Conservation (phyloP, 768 basidiomycete species). For the Hericium rajendrae region DNA sequence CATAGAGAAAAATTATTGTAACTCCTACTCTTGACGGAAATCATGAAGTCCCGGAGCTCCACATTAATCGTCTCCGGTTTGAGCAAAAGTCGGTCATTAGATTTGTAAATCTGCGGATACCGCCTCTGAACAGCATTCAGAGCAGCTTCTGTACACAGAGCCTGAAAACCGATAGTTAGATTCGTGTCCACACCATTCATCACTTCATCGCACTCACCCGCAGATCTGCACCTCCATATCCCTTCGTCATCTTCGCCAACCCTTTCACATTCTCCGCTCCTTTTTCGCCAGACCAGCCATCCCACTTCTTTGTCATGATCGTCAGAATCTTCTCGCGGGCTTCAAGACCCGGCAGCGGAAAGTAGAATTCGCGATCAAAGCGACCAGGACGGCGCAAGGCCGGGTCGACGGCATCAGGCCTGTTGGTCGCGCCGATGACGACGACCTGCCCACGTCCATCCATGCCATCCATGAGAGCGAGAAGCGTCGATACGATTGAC, state of each 20-base stretch:
- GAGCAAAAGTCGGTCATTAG: constrained; percentile 73
- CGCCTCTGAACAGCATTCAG: constrained; percentile 91
- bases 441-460: constrained; percentile 96
- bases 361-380: constrained; percentile 98
- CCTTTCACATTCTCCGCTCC: constrained; percentile 45
- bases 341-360: constrained; percentile 76
- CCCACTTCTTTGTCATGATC: constrained; percentile 89
- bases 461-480: constrained; percentile 99
- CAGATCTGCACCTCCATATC: constrained; percentile 95
- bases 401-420: constrained; percentile 97
- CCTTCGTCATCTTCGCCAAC: constrained; percentile 85
- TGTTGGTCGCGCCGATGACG: constrained; percentile 95
- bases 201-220: constrained; percentile 45
- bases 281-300: constrained; percentile 58
- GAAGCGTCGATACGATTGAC: constrained; percentile 88
- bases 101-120: constrained; percentile 97
- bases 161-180: constrained; percentile 31
- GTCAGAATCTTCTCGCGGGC: constrained; percentile 82
- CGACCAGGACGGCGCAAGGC: constrained; percentile 88
- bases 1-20: constrained; percentile 1
- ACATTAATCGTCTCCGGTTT: constrained; percentile 81
- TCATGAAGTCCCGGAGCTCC: constrained; percentile 89
- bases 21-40: constrained; percentile 83
- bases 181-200: constrained; percentile 3
- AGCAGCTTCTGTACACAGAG: constrained; percentile 93